Percentiles rank a stretch among this genome's conserved stretches.
These are phyloP conservation scores for Fusarium pseudograminearum DNA, from an alignment of 2,329 filamentous ascomycete species.

Conservation along the genomic window DNA sequence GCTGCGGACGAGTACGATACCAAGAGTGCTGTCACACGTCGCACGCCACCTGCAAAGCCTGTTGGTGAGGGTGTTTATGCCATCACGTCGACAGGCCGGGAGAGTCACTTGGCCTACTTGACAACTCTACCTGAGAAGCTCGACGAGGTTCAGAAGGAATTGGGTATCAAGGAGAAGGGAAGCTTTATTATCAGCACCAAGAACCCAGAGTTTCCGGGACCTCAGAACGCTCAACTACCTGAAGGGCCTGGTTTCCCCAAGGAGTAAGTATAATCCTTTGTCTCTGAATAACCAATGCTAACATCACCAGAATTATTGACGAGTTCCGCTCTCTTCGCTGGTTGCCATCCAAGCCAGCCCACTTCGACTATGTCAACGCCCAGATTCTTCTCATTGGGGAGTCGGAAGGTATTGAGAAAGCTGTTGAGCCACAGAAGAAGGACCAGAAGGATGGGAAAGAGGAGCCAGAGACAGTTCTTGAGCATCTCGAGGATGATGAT, in stretches of 20 bases:
- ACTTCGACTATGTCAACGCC: slow-evolving; percentile 79
- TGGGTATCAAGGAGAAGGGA: slow-evolving; percentile 78
- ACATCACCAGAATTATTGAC: slow-evolving; percentile 67
- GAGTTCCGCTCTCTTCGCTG: slow-evolving; percentile 81
- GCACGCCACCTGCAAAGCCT: slow-evolving; percentile 76
- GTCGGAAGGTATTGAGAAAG: slow-evolving; percentile 67
- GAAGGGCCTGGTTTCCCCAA: slow-evolving; percentile 77
- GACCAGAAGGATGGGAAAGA: slow-evolving; percentile 53
- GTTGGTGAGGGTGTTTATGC: slow-evolving; percentile 90
- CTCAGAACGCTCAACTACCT: slow-evolving; percentile 71
- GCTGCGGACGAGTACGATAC: slow-evolving; percentile 76
- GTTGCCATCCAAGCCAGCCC: slow-evolving; percentile 77
- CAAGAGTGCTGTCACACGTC: slow-evolving; percentile 77
- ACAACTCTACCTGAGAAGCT: slow-evolving; percentile 78
- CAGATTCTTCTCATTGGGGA: slow-evolving; percentile 86
- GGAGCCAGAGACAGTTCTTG: slow-evolving; percentile 76
- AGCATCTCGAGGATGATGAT: slow-evolving; percentile 82
- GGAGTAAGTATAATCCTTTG: slow-evolving; percentile 61
- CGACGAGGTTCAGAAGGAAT: slow-evolving; percentile 78
- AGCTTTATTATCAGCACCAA: slow-evolving; percentile 84
- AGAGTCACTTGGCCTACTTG: slow-evolving; percentile 83
- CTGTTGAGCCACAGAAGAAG: slow-evolving; percentile 59
- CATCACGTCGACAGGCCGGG: slow-evolving; percentile 76
- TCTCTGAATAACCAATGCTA: background rate
- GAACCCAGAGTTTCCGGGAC: slow-evolving; percentile 79